Conservation (phyloP, 768 basidiomycete species). For the Podaxis pistillaris region DNA sequence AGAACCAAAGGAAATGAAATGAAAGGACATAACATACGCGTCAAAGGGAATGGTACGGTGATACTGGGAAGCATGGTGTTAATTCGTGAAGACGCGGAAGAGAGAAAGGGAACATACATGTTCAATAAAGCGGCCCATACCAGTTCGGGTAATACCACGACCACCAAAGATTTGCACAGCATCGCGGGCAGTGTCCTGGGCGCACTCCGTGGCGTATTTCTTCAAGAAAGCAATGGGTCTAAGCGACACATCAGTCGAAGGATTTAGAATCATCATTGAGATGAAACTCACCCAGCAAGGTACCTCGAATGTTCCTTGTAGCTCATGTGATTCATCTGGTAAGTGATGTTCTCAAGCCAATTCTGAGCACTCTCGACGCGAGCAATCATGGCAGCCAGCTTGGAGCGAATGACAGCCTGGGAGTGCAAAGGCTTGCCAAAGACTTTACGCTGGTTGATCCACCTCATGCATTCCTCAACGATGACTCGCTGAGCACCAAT, state of each 20-base stretch:
- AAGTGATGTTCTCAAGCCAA: conserved; percentile 88
- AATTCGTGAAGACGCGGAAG: neutral
- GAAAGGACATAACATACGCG: conserved; percentile 36
- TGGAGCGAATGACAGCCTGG: conserved; percentile 84
- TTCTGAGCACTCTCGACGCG: conserved; percentile 77
- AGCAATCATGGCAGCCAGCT: conserved; percentile 84
- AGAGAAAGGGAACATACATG: conserved; percentile 1
- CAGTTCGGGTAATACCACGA: conserved; percentile 77
- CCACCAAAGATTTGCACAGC: conserved; percentile 82
- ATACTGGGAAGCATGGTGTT: conserved; percentile 29
- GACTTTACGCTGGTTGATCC: conserved; percentile 80
- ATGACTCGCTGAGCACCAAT: conserved; percentile 57
- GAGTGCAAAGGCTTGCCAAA: conserved; percentile 86
- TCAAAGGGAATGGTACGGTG: conserved; percentile 52
- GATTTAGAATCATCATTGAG: neutral
- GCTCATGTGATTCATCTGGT: conserved; percentile 85
- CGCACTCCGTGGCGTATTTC: conserved; percentile 71
- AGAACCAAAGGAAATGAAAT: neutral
- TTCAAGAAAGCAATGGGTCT: conserved; percentile 81
- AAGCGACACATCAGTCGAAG: conserved; percentile 3
- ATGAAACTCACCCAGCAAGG: conserved; percentile 61
- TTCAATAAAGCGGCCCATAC: conserved; percentile 27
- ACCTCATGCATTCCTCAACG: conserved; percentile 77
- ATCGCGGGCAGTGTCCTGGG: conserved; percentile 79
- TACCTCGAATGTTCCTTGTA: conserved; percentile 73